Percentiles rank a stretch among this genome's conserved stretches.
Conservation (phyloP, 176 grass and related monocot species). For the Phoenix dactylifera region DNA sequence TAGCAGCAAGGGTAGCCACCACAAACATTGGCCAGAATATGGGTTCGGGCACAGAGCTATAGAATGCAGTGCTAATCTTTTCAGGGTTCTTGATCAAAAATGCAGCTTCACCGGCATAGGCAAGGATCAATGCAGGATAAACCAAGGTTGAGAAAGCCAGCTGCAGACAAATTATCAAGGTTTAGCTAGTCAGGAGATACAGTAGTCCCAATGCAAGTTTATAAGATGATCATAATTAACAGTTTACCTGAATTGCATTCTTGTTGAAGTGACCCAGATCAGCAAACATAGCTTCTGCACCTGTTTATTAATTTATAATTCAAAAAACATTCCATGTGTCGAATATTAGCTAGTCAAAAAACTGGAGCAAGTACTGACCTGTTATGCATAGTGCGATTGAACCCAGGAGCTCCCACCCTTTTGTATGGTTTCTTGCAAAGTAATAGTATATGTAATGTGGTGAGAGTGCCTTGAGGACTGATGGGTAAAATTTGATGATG, state of each 20-base stretch:
- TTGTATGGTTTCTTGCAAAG: conserved; percentile 44
- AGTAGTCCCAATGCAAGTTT: no score
- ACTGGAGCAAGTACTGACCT: conserved; percentile 20
- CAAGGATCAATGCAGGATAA: conserved; percentile 67
- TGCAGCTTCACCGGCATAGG: conserved; percentile 60
- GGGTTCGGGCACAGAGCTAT: conserved; percentile 49
- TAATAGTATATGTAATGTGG: conserved; percentile 51
- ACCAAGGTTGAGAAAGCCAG: conserved; percentile 45
- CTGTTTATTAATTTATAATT: conserved; percentile 19
- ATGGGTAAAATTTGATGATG: conserved; percentile 58
- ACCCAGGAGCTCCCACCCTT: conserved; percentile 64
- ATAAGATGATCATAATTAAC: no score
- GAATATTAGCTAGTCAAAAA: background rate
- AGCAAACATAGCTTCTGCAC: conserved; percentile 88
- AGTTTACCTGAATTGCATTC: conserved; percentile 54
- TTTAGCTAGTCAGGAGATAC: background rate
- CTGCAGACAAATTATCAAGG: conserved; percentile 18
- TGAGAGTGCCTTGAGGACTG: conserved; percentile 47
- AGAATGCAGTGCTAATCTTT: no score
- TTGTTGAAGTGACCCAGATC: conserved; percentile 86
- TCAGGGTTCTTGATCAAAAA: conserved; percentile 74
- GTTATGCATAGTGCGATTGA: conserved; percentile 67
- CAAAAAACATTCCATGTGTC: no score
- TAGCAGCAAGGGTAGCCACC: conserved; percentile 49
- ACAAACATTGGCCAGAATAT: conserved; percentile 82